Evolutionary conservation across 2,329 filamentous ascomycete genomes (phyloP).

Genomic region (Cyclaneusma minus): DNA sequence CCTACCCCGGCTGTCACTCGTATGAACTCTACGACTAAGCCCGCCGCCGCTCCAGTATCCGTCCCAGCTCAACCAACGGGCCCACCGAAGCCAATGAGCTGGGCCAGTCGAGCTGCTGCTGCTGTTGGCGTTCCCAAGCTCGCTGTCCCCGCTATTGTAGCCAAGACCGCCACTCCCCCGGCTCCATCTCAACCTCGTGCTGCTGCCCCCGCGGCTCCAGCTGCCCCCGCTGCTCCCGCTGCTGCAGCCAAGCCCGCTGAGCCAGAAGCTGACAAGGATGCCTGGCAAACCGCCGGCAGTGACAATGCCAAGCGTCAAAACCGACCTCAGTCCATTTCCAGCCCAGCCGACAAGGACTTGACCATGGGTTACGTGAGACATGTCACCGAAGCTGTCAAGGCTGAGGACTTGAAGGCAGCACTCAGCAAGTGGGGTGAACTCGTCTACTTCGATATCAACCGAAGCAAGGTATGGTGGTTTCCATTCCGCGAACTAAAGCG

Average conservation of each 20-base stretch:
- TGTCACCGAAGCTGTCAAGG: slow-evolving; percentile 76
- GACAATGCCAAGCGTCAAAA: slow-evolving; percentile 74
- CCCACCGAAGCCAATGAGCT: slow-evolving; percentile 49
- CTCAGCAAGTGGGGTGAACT: slow-evolving; percentile 60
- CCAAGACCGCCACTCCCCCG: slow-evolving; percentile 39
- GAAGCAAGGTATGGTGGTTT: slow-evolving; percentile 57
- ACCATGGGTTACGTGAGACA: slow-evolving; percentile 90
- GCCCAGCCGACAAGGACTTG: slow-evolving; percentile 53
- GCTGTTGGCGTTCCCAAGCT: slow-evolving; percentile 42
- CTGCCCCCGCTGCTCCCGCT: slow-evolving; percentile 34
- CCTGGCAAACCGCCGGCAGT: slow-evolving; percentile 76
- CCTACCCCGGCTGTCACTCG: slow-evolving; percentile 36
- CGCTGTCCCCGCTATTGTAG: slow-evolving; percentile 29
- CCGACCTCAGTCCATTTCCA: slow-evolving; percentile 50
- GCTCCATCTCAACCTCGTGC: slow-evolving; percentile 35
- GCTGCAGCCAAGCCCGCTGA: slow-evolving; percentile 11
- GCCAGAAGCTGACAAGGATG: slow-evolving; percentile 25
- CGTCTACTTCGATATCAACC: slow-evolving; percentile 62
- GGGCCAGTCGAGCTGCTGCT: slow-evolving; percentile 55
- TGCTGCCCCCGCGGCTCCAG: slow-evolving; percentile 26
- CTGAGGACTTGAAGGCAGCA: slow-evolving; percentile 52
- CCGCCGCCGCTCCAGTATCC: slow-evolving; percentile 28
- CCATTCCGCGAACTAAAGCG: background rate
- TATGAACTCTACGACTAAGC: slow-evolving; percentile 13
- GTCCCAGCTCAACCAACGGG: slow-evolving; percentile 33